Conservation (phyloP, 2,329 filamentous ascomycete species). For the Hymenoscyphus albidus region DNA sequence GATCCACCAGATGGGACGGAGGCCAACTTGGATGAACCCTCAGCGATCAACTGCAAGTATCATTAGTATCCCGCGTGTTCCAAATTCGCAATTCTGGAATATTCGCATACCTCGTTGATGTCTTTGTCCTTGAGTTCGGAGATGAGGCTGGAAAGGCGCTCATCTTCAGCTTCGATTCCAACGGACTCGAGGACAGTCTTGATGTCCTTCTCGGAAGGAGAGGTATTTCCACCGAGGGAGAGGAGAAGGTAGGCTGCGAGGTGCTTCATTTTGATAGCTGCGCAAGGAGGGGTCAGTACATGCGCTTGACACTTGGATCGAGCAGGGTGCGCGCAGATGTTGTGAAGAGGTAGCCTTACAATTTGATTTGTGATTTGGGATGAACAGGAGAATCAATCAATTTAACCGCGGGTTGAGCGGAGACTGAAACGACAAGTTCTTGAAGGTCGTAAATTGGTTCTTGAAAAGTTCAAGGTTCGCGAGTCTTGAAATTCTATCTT, state of each 20-base stretch:
- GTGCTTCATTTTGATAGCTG: constrained; percentile 89
- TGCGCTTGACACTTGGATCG: constrained; percentile 12
- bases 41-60: constrained; percentile 72
- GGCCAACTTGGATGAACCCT: constrained; percentile 90
- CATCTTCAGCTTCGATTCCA: constrained; percentile 87
- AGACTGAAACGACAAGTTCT: constrained; percentile 97
- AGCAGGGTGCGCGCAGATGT: constrained; percentile 4
- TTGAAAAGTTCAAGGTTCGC: constrained; percentile 4
- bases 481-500: constrained; percentile 11
- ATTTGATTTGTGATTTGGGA: constrained; percentile 25
- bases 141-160: constrained; percentile 82
- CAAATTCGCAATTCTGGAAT: constrained; percentile 4
- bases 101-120: constrained; percentile 74
- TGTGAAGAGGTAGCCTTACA: constrained; percentile 23
- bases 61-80: constrained; percentile 22
- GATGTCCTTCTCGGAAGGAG: constrained; percentile 81
- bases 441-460: constrained; percentile 14
- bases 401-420: constrained; percentile 98
- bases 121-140: constrained; percentile 88
- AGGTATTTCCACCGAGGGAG: constrained; percentile 85
- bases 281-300: constrained; percentile 30
- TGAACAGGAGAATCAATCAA: constrained; percentile 96
- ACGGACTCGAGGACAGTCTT: constrained; percentile 87
- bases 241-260: constrained; percentile 99
- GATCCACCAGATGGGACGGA: constrained; percentile 92